Base-by-base conservation (phyloP, 1,139 yeast species). In the Candida sanyaensis region DNA sequence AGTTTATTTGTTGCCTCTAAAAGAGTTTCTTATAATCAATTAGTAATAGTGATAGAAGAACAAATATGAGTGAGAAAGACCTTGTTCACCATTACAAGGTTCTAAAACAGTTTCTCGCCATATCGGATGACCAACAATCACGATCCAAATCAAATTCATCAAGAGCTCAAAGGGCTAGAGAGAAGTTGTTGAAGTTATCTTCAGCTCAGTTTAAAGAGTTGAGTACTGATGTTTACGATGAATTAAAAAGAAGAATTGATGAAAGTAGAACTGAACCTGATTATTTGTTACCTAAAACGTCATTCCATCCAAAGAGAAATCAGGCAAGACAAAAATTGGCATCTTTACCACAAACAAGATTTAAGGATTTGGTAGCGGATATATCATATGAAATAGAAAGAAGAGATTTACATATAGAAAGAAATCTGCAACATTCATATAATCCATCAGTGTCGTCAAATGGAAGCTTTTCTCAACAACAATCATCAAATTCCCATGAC, bases 271-370 rank as follows among this genome's bases (percentile, higher is more conserved):
- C 80, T 39, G 81, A 80, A 57, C 84, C 88, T 5, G 86, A 81
- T 51, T 83, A 80, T 60, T 71, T 89, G 50, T 75, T 84, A 44
- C 92, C 96, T 5, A 80, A 80, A 62, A 75, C 81, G n/a, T 71
- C 78, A 4, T 90, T 90, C 68, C 99, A 95, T 64, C 95, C 96
- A 32, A 92, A 91, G 63, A 79, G 99, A 61, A 95, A 95, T 65
- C 96, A 91, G 66, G 99, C 99, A 3, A 80, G 99, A 58, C 92
- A 89, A 63, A 93, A 92, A 67, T 77, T 95, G 55, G 88, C 97
- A 2, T 83, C 90, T 40, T 78, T 95, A 52, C 95, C 97, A 1
- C 84, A 86, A 48, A 69, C 85, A 9, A 71, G 98, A 51, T 93
- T 93, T 68, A 86, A 86, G 60, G 99, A 93, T 64, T 79, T 95